These are phyloP conservation scores for Flaveria sonorensis DNA, from an alignment of 129 eudicot species.

Conservation along the genomic window DNA sequence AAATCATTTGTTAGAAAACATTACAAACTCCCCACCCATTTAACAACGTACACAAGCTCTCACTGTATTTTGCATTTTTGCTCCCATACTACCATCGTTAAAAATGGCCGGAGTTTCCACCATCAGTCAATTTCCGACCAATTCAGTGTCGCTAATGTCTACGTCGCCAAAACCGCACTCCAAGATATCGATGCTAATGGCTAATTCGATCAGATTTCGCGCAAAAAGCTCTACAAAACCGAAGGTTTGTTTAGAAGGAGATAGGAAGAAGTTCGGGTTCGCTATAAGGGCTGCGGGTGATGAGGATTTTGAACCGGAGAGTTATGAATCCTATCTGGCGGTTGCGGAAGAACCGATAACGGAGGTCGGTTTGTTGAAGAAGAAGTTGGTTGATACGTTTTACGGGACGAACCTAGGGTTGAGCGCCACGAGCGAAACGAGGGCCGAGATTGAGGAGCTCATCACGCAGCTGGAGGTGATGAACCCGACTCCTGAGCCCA, in stretches of 20 bases:
- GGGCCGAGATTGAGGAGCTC: constrained; percentile 82
- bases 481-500: constrained; percentile 83
- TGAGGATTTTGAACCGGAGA: constrained; percentile 44
- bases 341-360: constrained; percentile 48
- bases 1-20: neutral
- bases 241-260: neutral
- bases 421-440: constrained; percentile 73
- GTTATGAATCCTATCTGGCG: constrained; percentile 25
- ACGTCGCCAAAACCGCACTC: constrained; percentile 27
- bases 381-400: constrained; percentile 62
- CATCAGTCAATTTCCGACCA: constrained; percentile 40
- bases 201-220: constrained; percentile 35
- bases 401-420: constrained; percentile 82
- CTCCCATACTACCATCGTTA: neutral
- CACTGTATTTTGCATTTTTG: neutral
- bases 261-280: constrained; percentile 23
- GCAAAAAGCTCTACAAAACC: constrained; percentile 10
- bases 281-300: constrained; percentile 41
- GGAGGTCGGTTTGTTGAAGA: constrained; percentile 69
- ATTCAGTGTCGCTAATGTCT: constrained; percentile 7
- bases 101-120: constrained; percentile 57
- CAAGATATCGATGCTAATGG: neutral
- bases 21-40: constrained; percentile 2
- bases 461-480: constrained; percentile 82
- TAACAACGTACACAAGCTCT: neutral